Evolutionary conservation across 768 basidiomycete species (phyloP).

Genomic region (Russula sp.): DNA sequence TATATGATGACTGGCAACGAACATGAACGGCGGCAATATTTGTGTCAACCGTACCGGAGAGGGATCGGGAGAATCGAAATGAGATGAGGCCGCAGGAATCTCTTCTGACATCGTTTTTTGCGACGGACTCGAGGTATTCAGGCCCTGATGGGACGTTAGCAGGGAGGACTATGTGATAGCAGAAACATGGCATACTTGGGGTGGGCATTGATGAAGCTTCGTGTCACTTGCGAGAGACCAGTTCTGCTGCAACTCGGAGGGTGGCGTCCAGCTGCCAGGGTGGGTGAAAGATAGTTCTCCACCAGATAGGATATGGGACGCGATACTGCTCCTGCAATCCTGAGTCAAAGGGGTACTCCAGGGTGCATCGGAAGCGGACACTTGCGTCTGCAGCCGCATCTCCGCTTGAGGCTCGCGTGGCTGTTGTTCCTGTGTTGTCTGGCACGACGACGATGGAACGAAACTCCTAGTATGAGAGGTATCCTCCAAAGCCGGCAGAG

Average conservation of each 20-base stretch:
- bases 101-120: neutral
- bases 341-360: neutral
- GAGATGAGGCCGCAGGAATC: neutral
- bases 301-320: neutral
- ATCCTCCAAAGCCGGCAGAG: constrained; percentile 7
- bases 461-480: neutral
- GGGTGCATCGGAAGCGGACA: neutral
- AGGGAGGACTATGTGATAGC: neutral
- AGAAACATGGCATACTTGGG: neutral
- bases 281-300: neutral
- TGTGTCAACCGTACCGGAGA: neutral
- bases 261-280: neutral
- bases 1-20: neutral
- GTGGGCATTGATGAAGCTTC: neutral
- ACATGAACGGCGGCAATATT: constrained; percentile 7
- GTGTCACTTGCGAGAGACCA: neutral
- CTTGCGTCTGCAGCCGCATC: neutral
- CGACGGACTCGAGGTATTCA: neutral
- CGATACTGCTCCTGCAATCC: neutral
- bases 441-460: neutral
- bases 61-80: constrained; percentile 14
- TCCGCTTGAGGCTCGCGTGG: neutral
- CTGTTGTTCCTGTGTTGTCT: neutral
- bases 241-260: neutral
- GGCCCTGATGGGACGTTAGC: neutral